Percentiles rank a stretch among this genome's conserved stretches.
These are phyloP conservation scores for Hypoxylon sp. DNA, from an alignment of 2,329 filamentous ascomycete genomes.

Conservation along the genomic window DNA sequence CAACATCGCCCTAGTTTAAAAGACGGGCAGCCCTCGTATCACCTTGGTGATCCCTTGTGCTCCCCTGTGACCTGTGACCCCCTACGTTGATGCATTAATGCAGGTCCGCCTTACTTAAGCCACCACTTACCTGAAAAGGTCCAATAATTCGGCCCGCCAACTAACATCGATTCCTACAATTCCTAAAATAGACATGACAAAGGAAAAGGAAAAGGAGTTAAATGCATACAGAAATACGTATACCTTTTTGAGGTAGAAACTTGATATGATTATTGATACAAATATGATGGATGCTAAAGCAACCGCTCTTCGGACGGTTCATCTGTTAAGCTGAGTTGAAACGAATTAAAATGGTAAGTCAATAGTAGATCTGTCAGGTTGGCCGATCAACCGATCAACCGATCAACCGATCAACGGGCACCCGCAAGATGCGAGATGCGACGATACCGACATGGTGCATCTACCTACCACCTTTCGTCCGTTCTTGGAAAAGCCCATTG, in stretches of 20 bases:
- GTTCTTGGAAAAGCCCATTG: neutral
- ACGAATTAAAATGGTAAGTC: too few species aligned
- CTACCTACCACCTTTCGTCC: too few species aligned
- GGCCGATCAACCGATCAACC: neutral
- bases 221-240: neutral
- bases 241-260: too few species aligned
- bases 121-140: neutral
- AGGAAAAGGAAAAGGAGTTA: neutral
- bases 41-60: neutral
- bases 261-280: too few species aligned
- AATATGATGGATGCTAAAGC: neutral
- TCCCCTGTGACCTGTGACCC: neutral
- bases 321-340: neutral
- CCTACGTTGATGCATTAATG: neutral
- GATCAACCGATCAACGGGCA: neutral
- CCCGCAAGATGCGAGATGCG: too few species aligned
- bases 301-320: neutral
- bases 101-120: neutral
- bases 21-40: neutral
- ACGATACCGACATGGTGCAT: too few species aligned
- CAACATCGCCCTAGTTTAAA: too few species aligned
- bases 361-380: neutral
- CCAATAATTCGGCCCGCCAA: conserved; percentile 17
- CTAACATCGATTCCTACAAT: conserved; percentile 9
- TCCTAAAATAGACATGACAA: neutral